Evolutionary conservation across 805 yeast genomes (phyloP).

Genomic region (Starmerella stigmatis): DNA sequence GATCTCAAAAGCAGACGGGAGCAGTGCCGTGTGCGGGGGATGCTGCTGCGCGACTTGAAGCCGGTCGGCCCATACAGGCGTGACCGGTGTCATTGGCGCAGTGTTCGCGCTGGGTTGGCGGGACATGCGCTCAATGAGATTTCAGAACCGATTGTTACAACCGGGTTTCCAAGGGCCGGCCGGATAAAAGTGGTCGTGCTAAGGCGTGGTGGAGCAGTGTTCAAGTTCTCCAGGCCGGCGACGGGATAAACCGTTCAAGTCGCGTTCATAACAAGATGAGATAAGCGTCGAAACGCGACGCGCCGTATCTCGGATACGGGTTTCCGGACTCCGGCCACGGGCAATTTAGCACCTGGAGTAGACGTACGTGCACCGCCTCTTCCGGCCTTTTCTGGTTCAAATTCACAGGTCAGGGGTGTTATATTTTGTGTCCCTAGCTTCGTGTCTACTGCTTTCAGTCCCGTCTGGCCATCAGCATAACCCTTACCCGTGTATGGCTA

Average conservation of each 20-base stretch:
- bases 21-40: slow-evolving; percentile 17
- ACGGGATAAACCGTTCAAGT: slow-evolving; percentile 2
- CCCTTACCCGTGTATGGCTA: no score
- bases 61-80: slow-evolving; percentile 19
- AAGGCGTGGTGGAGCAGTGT: neutral
- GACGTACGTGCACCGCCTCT: no score
- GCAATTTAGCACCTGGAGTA: no score
- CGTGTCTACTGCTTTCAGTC: no score
- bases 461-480: no score
- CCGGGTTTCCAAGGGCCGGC: slow-evolving; percentile 2
- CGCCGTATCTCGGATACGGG: no score
- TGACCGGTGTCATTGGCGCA: slow-evolving; percentile 19
- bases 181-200: neutral
- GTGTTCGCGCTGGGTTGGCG: slow-evolving; percentile 14
- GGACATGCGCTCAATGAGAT: slow-evolving; percentile 9
- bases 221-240: neutral
- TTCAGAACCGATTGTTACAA: neutral
- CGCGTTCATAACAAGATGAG: slow-evolving; percentile 6
- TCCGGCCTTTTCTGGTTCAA: no score
- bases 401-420: no score
- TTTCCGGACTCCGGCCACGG: no score
- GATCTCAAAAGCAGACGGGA: slow-evolving; percentile 32
- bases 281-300: slow-evolving; percentile 12
- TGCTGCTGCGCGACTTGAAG: slow-evolving; percentile 6
- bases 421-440: no score